A percentile compares a stretch with the other conserved stretches of the same genome.
Conservation (phyloP, 345 rosid genomes). For the Eucalyptus coolabah region DNA sequence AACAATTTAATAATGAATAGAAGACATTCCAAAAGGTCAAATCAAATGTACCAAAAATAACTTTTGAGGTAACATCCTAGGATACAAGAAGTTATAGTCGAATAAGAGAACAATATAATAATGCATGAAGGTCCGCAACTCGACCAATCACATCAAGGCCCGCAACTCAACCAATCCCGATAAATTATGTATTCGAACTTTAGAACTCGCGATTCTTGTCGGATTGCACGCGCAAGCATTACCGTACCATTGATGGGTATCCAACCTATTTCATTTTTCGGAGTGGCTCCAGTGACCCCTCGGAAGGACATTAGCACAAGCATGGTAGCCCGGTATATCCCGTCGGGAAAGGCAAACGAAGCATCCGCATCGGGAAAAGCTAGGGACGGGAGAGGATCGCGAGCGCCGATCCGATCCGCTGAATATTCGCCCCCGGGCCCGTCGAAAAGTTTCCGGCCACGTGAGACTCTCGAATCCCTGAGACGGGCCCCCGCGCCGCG, state of each 20-base stretch:
- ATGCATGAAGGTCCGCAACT: too few relatives aligned
- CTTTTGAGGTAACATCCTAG: too few relatives aligned
- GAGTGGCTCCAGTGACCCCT: not conserved
- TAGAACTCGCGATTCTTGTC: fast-evolving
- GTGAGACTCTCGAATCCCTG: too few relatives aligned
- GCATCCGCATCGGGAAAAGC: not conserved
- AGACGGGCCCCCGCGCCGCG: too few relatives aligned
- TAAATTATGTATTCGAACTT: not conserved
- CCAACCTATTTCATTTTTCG: too few relatives aligned
- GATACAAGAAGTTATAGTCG: fast-evolving
- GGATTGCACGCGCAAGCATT: fast-evolving
- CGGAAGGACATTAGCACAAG: not conserved
- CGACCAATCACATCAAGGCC: too few relatives aligned
- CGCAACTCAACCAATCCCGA: too few relatives aligned
- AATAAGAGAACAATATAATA: too few relatives aligned
- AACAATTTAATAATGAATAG: not conserved
- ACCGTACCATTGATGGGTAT: not conserved
- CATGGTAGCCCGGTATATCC: not conserved
- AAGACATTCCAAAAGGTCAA: fast-evolving
- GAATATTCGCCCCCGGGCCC: not conserved
- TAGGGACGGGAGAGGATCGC: not conserved
- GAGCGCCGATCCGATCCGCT: not conserved
- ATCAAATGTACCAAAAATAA: too few relatives aligned
- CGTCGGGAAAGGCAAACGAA: fast-evolving
- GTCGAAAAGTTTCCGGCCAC: too few relatives aligned